A percentile compares a stretch with the other conserved stretches of the same genome.
These are phyloP conservation scores for Metschnikowia vanudenii DNA, from an alignment of 805 yeast genomes.

Conservation along the genomic window DNA sequence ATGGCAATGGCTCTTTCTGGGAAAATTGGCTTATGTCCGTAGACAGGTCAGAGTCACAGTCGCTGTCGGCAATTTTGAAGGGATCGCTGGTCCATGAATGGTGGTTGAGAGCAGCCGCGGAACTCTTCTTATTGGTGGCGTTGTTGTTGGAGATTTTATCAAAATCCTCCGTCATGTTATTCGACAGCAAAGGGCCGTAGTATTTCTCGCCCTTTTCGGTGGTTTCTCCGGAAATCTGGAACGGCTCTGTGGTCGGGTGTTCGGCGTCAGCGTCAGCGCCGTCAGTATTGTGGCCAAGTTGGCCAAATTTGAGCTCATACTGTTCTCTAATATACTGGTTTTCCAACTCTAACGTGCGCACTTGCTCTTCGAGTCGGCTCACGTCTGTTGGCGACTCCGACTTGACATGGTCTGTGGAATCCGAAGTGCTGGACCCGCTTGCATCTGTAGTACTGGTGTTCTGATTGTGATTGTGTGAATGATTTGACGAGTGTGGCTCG, in stretches of 20 bases:
- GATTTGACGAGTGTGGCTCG: not conserved
- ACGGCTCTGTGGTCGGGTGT: conserved; percentile 1
- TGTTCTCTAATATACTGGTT: conserved; percentile 8
- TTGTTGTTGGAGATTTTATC: conserved; percentile 7
- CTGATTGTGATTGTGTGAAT: no score
- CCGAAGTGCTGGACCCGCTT: conserved; percentile 5
- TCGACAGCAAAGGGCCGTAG: conserved; percentile 52
- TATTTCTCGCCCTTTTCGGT: conserved; percentile 43
- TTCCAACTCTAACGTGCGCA: conserved; percentile 4
- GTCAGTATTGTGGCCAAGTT: not conserved
- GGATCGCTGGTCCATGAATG: conserved; percentile 12
- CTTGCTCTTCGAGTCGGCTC: conserved; percentile 4
- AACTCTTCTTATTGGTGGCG: not conserved
- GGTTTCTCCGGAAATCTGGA: conserved; percentile 35
- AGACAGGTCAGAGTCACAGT: conserved; percentile 4
- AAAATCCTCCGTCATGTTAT: conserved; percentile 45
- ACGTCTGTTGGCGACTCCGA: conserved; percentile 4
- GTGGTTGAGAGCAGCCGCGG: conserved; percentile 4
- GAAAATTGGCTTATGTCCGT: not conserved
- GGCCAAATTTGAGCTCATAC: not conserved
- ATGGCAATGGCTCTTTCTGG: conserved; percentile 34
- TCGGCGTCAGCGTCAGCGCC: not conserved
- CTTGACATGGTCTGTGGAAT: not conserved
- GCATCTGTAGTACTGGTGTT: no score
- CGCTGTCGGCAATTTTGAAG: conserved; percentile 6